A percentile compares a stretch with the other conserved stretches of the same genome.
These are phyloP conservation scores for Aegilops speltoides DNA, from an alignment of 176 grass and related monocot genomes.

Conservation along the genomic window DNA sequence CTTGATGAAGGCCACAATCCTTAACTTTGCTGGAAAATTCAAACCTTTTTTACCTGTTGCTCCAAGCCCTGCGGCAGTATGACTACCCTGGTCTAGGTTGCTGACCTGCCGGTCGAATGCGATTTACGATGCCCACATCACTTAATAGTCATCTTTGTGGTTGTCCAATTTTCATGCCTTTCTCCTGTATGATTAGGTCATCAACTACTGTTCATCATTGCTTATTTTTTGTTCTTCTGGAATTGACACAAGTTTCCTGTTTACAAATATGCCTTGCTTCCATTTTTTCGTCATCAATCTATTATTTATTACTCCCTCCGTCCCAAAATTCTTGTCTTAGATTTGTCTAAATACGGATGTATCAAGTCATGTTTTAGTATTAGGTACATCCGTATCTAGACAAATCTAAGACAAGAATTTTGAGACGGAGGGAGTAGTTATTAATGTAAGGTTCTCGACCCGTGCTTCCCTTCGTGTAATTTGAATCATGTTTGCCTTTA, in stretches of 20 bases:
- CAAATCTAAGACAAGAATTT: too few relatives aligned
- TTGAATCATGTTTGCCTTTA: background rate
- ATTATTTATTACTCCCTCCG: background rate
- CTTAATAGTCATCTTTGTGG: background rate
- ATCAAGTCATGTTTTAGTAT: too few relatives aligned
- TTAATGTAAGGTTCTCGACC: background rate
- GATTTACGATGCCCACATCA: background rate
- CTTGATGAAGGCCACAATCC: too few relatives aligned
- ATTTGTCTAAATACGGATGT: too few relatives aligned
- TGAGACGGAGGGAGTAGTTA: background rate
- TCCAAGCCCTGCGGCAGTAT: background rate
- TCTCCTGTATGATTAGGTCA: background rate
- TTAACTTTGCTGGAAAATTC: too few relatives aligned
- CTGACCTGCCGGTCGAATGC: background rate
- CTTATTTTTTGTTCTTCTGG: background rate
- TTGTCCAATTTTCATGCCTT: background rate
- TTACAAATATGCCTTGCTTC: background rate
- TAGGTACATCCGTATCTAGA: too few relatives aligned
- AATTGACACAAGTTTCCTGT: background rate
- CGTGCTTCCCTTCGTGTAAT: background rate
- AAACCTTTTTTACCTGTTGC: too few relatives aligned
- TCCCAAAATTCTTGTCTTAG: too few relatives aligned
- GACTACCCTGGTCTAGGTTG: background rate
- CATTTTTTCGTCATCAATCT: background rate
- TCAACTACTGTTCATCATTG: background rate